Evolutionary conservation across 2,329 filamentous ascomycete species (phyloP).

Genomic region (Simplicillium sp.): DNA sequence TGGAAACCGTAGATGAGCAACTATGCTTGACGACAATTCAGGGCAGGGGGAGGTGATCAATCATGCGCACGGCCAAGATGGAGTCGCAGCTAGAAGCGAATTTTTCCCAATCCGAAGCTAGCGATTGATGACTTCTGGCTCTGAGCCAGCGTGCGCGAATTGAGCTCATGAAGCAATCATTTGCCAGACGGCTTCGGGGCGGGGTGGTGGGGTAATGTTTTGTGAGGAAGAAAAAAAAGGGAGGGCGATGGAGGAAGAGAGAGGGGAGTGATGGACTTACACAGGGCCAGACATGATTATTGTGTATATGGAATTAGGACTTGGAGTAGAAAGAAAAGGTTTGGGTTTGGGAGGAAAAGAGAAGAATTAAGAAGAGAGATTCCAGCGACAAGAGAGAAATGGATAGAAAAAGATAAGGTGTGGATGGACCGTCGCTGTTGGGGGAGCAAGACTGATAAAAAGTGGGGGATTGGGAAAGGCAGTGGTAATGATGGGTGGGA

Average conservation of each 20-base stretch:
- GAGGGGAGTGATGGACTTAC: slow-evolving; percentile 41
- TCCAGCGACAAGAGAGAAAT: too few relatives aligned
- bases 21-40: slow-evolving; percentile 1
- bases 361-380: too few relatives aligned
- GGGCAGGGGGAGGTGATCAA: slow-evolving; percentile 11
- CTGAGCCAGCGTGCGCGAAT: slow-evolving; percentile 19
- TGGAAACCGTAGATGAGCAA: slow-evolving; percentile 12
- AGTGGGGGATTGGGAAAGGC: too few relatives aligned
- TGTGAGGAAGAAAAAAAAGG: neutral
- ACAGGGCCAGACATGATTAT: slow-evolving; percentile 54
- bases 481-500: too few relatives aligned
- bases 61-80: slow-evolving; percentile 6
- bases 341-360: too few relatives aligned
- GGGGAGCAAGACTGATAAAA: too few relatives aligned
- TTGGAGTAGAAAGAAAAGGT: too few relatives aligned
- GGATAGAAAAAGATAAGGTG: too few relatives aligned
- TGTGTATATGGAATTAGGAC: too few relatives aligned
- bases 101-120: too few relatives aligned
- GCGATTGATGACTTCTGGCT: too few relatives aligned
- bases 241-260: slow-evolving; percentile 12
- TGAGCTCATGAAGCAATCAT: slow-evolving; percentile 18
- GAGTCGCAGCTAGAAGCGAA: neutral
- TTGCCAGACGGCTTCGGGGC: slow-evolving; percentile 16
- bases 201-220: slow-evolving; percentile 29
- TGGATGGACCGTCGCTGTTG: too few relatives aligned